Base-by-base conservation (phyloP, 768 basidiomycete genomes). In the Suillus tomentosus region DNA sequence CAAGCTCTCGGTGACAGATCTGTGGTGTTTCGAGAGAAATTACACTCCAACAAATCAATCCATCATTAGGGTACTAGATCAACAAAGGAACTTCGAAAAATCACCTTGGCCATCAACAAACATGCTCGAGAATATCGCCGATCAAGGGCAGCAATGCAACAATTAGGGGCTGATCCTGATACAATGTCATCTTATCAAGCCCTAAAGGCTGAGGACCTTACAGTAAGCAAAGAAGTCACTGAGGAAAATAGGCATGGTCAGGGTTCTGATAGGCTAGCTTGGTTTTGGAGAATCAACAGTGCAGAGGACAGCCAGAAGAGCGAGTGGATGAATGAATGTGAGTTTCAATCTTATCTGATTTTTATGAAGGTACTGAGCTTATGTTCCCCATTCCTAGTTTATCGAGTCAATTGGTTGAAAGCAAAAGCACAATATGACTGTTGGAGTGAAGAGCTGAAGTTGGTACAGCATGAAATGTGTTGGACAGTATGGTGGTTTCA, bases 381-480 rank as follows among this genome's bases (percentile, higher is more conserved):
- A 39, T 27, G 37, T 22, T 27, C 15, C 45, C 39, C 42, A 36
- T 60, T 22, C 19, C 27, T 7, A 64, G 63, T 64, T 39, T 57
- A 59, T 19, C 22, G 22, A 4, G 47, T 64, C 14, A 64, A 50
- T 22, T 64, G 63, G 57, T 37, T 64, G 36, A 64, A 64, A 37
- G 65, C 71, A 8, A 68, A 64, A 59, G 71, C 70, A 37, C 62
- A 54, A 40, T 62, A 59, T 22, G 22, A 67, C 15, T 15, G 64
- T 55, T 72, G 71, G 71, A 31, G 43, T 3, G 69, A 72, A 39
- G 71, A 72, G 45, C 4, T 68, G 17, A 61, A 37, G 8, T 40
- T 68, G 17, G 48, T 70, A 7, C 45, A 43, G 53, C 57, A 70
- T 61, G 69, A 71, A 60, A 70, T 72, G 67, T 13, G 55, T 7